phyloP scores from a whole-genome alignment of 2,329 filamentous ascomycete genomes.

The Shiraia sp. region DNA sequence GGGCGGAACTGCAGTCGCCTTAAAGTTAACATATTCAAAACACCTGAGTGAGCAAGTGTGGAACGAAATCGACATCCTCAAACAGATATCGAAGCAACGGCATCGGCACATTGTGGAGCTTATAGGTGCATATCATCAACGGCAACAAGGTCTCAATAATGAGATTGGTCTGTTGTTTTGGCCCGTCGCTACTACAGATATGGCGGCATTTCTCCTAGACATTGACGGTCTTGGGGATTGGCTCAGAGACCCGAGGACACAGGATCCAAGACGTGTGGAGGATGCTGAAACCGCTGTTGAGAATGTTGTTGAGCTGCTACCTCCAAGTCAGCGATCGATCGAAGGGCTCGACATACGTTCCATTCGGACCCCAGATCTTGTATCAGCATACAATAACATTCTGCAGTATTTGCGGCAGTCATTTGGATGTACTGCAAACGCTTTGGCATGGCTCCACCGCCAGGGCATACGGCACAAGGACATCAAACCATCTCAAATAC shows the following conservation, averaged over 20 bases:
- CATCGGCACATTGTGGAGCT: conserved; percentile 26
- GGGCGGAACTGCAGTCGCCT: conserved; percentile 18
- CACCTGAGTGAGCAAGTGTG: conserved; percentile 5
- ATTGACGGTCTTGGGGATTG: background rate
- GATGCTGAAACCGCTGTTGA: background rate
- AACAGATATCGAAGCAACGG: conserved; percentile 12
- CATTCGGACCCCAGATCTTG: background rate
- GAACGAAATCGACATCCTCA: conserved; percentile 28
- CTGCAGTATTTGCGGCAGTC: conserved; percentile 2
- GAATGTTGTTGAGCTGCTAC: background rate
- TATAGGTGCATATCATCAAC: conserved; percentile 24
- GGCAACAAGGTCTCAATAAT: conserved; percentile 4
- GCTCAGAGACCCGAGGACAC: background rate
- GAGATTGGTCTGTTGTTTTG: conserved; percentile 23
- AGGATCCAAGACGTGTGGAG: background rate
- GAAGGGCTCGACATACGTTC: background rate
- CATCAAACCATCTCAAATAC: conserved; percentile 25
- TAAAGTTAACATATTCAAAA: conserved; percentile 17
- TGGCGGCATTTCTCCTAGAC: conserved; percentile 10
- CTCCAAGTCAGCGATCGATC: background rate
- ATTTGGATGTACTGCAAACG: conserved; percentile 20
- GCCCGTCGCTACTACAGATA: conserved; percentile 25
- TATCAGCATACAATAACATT: too few relatives aligned
- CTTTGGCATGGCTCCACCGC: conserved; percentile 24
- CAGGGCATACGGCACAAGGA: conserved; percentile 28